phyloP scores from a whole-genome alignment of 192 early-diverging fungal species.

The Gryganskiella cystojenkinii region DNA sequence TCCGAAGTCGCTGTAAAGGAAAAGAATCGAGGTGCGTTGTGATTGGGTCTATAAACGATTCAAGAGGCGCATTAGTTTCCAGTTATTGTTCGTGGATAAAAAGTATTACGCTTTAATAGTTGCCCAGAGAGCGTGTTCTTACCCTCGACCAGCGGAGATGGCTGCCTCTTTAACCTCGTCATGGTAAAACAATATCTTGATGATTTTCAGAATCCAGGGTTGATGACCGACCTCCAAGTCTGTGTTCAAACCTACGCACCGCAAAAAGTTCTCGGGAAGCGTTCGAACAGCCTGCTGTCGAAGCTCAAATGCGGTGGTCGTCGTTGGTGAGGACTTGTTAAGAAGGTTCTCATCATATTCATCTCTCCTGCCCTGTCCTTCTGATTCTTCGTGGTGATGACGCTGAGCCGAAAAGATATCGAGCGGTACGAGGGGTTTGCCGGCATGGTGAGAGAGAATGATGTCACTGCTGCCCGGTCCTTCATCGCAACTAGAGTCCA shows the following conservation, averaged over 20 bases:
- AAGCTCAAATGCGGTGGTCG: slow-evolving; percentile 35
- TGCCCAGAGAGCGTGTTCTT: too few relatives aligned
- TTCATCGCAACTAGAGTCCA: slow-evolving; percentile 14
- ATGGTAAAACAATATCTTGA: slow-evolving; percentile 73
- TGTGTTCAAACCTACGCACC: slow-evolving; percentile 72
- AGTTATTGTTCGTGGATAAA: too few relatives aligned
- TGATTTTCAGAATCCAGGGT: slow-evolving; percentile 62
- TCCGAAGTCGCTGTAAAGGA: slow-evolving; percentile 74
- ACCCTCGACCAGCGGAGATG: slow-evolving; percentile 18
- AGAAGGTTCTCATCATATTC: background rate
- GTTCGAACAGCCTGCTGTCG: slow-evolving; percentile 46
- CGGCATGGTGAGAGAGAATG: background rate
- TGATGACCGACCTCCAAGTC: slow-evolving; percentile 59
- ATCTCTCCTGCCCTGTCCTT: slow-evolving; percentile 41
- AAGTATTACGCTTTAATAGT: too few relatives aligned
- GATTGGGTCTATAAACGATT: slow-evolving; percentile 14
- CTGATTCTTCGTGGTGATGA: background rate
- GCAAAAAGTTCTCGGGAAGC: slow-evolving; percentile 60
- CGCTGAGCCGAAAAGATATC: slow-evolving; percentile 39
- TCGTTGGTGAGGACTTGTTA: slow-evolving; percentile 31
- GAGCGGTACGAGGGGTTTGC: slow-evolving; percentile 17
- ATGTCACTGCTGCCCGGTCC: background rate
- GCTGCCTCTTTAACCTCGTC: slow-evolving; percentile 56
- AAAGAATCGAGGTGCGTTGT: slow-evolving; percentile 66
- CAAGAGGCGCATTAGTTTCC: background rate